phyloP scores from a whole-genome alignment of 495 filamentous ascomycete genomes.

The Cudoniella acicularis region DNA sequence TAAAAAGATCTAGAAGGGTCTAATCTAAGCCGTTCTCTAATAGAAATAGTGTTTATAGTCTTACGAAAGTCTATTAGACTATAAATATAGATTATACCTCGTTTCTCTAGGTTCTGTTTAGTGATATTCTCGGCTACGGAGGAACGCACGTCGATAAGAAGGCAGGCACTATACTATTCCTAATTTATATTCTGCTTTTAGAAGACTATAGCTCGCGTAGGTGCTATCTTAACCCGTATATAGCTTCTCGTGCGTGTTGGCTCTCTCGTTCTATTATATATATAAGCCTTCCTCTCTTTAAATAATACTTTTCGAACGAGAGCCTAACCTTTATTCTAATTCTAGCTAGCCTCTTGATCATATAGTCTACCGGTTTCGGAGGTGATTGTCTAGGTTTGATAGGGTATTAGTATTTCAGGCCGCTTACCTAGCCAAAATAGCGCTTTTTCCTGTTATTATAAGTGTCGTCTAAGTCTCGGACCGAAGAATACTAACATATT shows the following conservation, averaged over 20 bases:
- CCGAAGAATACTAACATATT: slow-evolving; percentile 11
- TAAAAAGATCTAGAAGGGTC: slow-evolving; percentile 9
- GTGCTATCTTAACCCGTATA: slow-evolving; percentile 17
- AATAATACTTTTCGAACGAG: slow-evolving; percentile 16
- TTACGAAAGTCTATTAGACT: slow-evolving; percentile 14
- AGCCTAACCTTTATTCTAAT: slow-evolving; percentile 6
- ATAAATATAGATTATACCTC: slow-evolving; percentile 13
- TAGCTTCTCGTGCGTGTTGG: slow-evolving; percentile 5
- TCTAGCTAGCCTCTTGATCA: slow-evolving; percentile 12
- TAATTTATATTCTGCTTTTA: no score
- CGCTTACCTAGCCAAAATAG: slow-evolving; percentile 11
- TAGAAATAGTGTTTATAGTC: slow-evolving; percentile 12
- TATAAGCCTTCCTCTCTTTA: slow-evolving; percentile 9
- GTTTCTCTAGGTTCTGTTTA: slow-evolving; percentile 16
- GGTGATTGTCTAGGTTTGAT: slow-evolving; percentile 12
- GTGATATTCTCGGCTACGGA: slow-evolving; percentile 15
- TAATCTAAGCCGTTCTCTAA: slow-evolving; percentile 12
- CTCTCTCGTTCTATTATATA: slow-evolving; percentile 15
- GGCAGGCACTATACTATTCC: slow-evolving; percentile 13
- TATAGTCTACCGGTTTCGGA: slow-evolving; percentile 9
- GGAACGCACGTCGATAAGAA: slow-evolving; percentile 14
- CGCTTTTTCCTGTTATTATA: slow-evolving; percentile 8
- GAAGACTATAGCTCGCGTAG: slow-evolving; percentile 16
- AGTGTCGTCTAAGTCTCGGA: slow-evolving; percentile 10
- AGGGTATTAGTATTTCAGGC: slow-evolving; percentile 10